These are phyloP conservation scores for Penicillium sp. DNA, from an alignment of 2,329 filamentous ascomycete species.

Conservation along the genomic window DNA sequence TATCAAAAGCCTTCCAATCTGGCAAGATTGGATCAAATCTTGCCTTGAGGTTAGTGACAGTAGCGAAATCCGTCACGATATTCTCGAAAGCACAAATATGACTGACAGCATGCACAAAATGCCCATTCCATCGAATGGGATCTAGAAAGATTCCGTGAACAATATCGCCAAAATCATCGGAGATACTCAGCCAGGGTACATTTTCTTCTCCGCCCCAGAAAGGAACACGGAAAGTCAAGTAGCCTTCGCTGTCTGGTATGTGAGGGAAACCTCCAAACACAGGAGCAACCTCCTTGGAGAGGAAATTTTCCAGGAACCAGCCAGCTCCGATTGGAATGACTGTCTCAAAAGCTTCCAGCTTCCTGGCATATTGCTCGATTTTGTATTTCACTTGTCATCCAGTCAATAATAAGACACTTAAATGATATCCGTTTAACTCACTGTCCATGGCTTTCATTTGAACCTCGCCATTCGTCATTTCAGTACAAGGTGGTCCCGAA, in stretches of 20 bases:
- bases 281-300: slow-evolving; percentile 35
- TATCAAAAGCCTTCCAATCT: slow-evolving; percentile 37
- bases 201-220: slow-evolving; percentile 44
- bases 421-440: slow-evolving; percentile 15
- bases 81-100: slow-evolving; percentile 33
- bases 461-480: slow-evolving; percentile 37
- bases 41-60: slow-evolving; percentile 20
- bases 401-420: slow-evolving; percentile 2
- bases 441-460: slow-evolving; percentile 38
- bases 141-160: slow-evolving; percentile 49
- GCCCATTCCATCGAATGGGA: slow-evolving; percentile 41
- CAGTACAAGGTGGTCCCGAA: slow-evolving; percentile 33
- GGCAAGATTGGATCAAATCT: slow-evolving; percentile 24
- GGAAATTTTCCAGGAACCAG: slow-evolving; percentile 50
- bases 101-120: slow-evolving; percentile 43
- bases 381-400: slow-evolving; percentile 33
- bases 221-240: slow-evolving; percentile 40
- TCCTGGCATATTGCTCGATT: slow-evolving; percentile 41
- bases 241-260: slow-evolving; percentile 37
- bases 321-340: slow-evolving; percentile 41
- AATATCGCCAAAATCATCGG: slow-evolving; percentile 49
- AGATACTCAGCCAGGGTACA: slow-evolving; percentile 44
- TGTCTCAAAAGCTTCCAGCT: slow-evolving; percentile 36
- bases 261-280: slow-evolving; percentile 47
- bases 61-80: slow-evolving; percentile 32